phyloP scores from a whole-genome alignment of 75 land plant genomes.

The Pinus tabuliformis region DNA sequence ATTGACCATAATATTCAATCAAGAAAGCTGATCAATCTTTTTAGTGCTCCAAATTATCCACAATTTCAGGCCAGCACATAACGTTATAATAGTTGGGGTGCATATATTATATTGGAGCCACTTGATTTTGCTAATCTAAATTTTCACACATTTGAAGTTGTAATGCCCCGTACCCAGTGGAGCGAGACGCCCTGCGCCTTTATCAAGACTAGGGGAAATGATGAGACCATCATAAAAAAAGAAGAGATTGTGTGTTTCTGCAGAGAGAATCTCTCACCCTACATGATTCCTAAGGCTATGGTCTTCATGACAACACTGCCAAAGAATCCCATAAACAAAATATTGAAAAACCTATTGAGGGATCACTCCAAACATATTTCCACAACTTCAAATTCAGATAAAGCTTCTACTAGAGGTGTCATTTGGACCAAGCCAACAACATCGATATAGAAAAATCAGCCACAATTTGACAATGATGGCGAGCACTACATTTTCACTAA shows the following conservation, averaged over 20 bases:
- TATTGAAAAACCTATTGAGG: conserved; percentile 64
- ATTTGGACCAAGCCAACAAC: background rate
- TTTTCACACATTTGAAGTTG: conserved; percentile 74
- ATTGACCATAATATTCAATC: too few relatives aligned
- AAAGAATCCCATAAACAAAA: conserved; percentile 74
- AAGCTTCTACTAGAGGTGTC: too few relatives aligned
- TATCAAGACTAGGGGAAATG: conserved; percentile 29
- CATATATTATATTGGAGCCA: conserved; percentile 71
- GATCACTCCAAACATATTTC: conserved; percentile 29
- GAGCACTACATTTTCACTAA: background rate
- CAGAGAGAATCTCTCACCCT: conserved; percentile 43
- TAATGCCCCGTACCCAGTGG: conserved; percentile 73
- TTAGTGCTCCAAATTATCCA: too few relatives aligned
- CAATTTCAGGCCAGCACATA: conserved; percentile 51
- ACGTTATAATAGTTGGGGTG: conserved; percentile 75
- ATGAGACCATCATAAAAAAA: conserved; percentile 15
- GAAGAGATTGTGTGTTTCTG: conserved; percentile 52
- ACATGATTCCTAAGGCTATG: conserved; percentile 69
- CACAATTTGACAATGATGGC: background rate
- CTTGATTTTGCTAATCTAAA: conserved; percentile 65
- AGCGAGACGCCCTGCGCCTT: conserved; percentile 89
- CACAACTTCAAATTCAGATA: background rate
- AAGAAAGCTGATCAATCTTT: too few relatives aligned
- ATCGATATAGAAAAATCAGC: background rate
- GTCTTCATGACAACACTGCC: conserved; percentile 66